Base-by-base conservation (phyloP, 805 yeast genomes). In the Saccharomycopsis malanga region DNA sequence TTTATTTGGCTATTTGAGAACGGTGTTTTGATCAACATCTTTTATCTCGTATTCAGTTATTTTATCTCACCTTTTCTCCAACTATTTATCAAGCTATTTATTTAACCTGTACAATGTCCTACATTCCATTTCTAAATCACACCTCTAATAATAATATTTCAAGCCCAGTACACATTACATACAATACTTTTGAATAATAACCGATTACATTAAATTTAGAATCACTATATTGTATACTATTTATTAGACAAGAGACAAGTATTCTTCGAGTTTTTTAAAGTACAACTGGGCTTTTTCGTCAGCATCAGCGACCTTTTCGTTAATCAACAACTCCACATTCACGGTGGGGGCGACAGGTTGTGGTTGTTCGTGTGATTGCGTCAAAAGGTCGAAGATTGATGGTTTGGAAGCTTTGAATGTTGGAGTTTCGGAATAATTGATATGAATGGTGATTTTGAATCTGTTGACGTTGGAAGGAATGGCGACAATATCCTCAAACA, bases 401-500 rank as follows among this genome's bases (percentile, higher is more conserved):
- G 56, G 52, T 56, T 48, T 34, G 24, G 23, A 3, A 4, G 53
- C 63, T 12, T 21, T 12, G 5, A 22, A 4, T 20, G 57, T 39
- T 24, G 57, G 42, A 25, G 41, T 32, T 4, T 58, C 35, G 3
- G 61, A 46, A 25, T 55, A 50, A 21, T 64, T 63, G 20, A 66
- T 56, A 30, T 54, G 56, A 37, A 67, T 48, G n/a, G 55, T 56
- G 41, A 69, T 61, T 10, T 55, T 55, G 60, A 76, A 78, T 57
- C 81, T 72, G 43, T 65, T 72, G 1, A 66, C 55, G 43, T 60
- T 65, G 47, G 62, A 55, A 25, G 71, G 55, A 22, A 77, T 74
- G 0, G 78, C 72, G 45, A 79, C 56, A 46, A 82, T 58, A 14
- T 70, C 76, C 56, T 82, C 89, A 54, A 82, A 80, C 4, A 73